Conservation (phyloP, 2,329 filamentous ascomycete genomes). For the Rhynchosporium graminicola region DNA sequence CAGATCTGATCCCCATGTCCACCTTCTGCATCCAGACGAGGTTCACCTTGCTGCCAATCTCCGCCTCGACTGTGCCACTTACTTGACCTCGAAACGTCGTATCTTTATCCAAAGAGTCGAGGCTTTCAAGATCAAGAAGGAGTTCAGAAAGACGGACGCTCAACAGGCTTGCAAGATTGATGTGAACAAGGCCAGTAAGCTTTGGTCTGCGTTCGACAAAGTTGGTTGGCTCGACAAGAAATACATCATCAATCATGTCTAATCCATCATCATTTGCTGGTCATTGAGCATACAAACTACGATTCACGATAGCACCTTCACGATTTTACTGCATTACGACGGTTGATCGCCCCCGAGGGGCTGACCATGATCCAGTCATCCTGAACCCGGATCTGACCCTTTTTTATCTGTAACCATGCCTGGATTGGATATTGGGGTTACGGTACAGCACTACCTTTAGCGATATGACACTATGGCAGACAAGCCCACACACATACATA, state of each 20-base stretch:
- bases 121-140: conserved; percentile 67
- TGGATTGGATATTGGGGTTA: conserved; percentile 24
- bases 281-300: conserved; percentile 17
- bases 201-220: conserved; percentile 86
- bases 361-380: conserved; percentile 27
- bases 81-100: conserved; percentile 88
- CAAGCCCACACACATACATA: conserved; percentile 15
- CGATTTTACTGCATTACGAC: conserved; percentile 32
- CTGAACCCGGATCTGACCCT: conserved; percentile 26
- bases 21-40: conserved; percentile 78
- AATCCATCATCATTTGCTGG: conserved; percentile 2
- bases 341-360: conserved; percentile 27
- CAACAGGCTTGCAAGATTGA: conserved; percentile 98
- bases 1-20: conserved; percentile 66
- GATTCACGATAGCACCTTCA: conserved; percentile 25
- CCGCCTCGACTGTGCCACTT: conserved; percentile 82
- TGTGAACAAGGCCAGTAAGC: conserved; percentile 93
- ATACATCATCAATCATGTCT: conserved; percentile 34
- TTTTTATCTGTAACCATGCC: conserved; percentile 30
- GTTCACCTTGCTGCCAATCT: conserved; percentile 74
- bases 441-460: conserved; percentile 15
- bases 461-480: conserved; percentile 16
- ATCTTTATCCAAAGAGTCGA: conserved; percentile 80
- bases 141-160: conserved; percentile 92
- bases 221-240: conserved; percentile 70